Base-by-base conservation (phyloP, 2,329 filamentous ascomycete species). In the Tricladium varicosporioides region DNA sequence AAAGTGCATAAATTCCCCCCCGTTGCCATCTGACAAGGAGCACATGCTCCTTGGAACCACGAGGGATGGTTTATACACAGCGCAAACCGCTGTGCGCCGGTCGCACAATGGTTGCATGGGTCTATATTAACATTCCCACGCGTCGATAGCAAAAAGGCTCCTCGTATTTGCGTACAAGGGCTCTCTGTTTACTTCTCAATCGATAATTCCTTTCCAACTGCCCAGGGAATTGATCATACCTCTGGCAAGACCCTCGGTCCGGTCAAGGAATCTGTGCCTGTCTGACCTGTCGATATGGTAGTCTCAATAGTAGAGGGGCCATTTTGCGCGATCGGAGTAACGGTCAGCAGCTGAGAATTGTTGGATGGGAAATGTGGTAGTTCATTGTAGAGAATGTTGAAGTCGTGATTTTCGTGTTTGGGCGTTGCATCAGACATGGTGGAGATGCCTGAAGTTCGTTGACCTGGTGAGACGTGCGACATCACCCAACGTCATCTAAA, bases 1-100 rank as follows among this genome's bases (percentile, higher is more conserved):
- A 66, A 44, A 54, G 52, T 60, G 33, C 65, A 66, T 5, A 57
- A 18, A 49, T 63, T 63, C 2, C 63, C 64, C 27, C 62, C 62
- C 8, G 61, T 60, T 16, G 45, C 57, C 60, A 65, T 60, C 15
- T 66, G 61, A 53, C 65, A 67, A 13, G 63, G 66, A n/a, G 62
- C 59, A 40, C 65, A 67, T 15, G 65, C 61, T 5, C 64, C 64
- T 46, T 56, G 33, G 31, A 65, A 66, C 55, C 56, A 67, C n/a
- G 53, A 57, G 11, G 60, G 60, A 8, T 61, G 48, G 31, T 56
- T 53, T 13, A 67, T 46, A 40, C 65, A 67, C 7, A 54, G 2
- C 2, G 60, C 48, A 18, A 67, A 67, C 13, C 63, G 52, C 8
- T 63, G 63, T 13, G 56, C 48, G 9, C 60, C 63, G 5, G 48